phyloP scores from a whole-genome alignment of 495 filamentous ascomycete species.

The Hypoxylon subgilvum region DNA sequence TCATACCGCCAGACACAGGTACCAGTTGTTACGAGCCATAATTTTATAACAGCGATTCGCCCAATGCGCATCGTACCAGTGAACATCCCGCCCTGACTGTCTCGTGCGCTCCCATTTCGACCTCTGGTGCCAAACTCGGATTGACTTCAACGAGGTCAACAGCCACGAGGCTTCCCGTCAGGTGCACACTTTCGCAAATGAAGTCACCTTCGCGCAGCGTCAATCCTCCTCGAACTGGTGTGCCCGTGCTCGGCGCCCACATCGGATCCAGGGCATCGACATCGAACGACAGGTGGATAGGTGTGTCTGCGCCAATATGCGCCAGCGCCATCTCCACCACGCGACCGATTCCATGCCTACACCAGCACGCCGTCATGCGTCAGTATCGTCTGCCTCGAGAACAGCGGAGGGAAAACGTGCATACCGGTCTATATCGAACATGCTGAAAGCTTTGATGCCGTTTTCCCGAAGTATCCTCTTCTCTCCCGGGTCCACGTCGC shows the following conservation, averaged over 20 bases:
- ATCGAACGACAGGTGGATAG: constrained; percentile 96
- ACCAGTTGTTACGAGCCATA: too few relatives aligned
- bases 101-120: constrained; percentile 74
- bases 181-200: constrained; percentile 95
- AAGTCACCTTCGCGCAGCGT: constrained; percentile 96
- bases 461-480: constrained; percentile 88
- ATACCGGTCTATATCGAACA: constrained; percentile 94
- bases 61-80: constrained; percentile 86
- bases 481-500: constrained; percentile 90
- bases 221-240: constrained; percentile 91
- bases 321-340: constrained; percentile 97
- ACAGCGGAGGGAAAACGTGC: constrained; percentile 21
- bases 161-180: constrained; percentile 87
- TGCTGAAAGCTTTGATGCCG: constrained; percentile 93
- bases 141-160: constrained; percentile 98
- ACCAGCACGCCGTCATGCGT: constrained; percentile 1
- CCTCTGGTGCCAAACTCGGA: constrained; percentile 72
- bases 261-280: constrained; percentile 95
- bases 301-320: constrained; percentile 90
- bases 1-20: too few relatives aligned
- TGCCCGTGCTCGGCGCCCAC: constrained; percentile 95
- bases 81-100: constrained; percentile 91
- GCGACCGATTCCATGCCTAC: constrained; percentile 85
- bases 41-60: constrained; percentile 80
- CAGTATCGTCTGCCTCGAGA: constrained; percentile 1